Percentiles rank a stretch among this genome's conserved stretches.
Evolutionary conservation across 345 rosid genomes (phyloP).

Genomic region (Citrus cavaleriei): DNA sequence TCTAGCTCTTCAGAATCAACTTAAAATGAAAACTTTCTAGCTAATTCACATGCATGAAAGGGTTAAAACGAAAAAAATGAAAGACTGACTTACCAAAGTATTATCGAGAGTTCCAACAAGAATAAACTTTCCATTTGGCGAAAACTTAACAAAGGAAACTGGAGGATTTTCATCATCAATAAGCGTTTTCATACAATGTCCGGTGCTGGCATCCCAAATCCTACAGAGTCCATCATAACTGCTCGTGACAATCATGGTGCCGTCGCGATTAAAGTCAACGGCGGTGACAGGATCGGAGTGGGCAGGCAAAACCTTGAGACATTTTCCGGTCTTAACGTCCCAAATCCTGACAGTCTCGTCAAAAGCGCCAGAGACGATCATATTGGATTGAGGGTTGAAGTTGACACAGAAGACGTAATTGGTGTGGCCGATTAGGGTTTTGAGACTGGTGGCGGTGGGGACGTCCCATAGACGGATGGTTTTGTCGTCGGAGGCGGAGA

Average conservation of each 20-base stretch:
- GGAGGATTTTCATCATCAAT: constrained; percentile 95
- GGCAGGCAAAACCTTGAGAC: constrained; percentile 87
- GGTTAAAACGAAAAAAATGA: neutral
- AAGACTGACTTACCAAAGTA: constrained; percentile 58
- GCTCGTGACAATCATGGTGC: constrained; percentile 77
- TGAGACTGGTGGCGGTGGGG: constrained; percentile 55
- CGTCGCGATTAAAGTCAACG: constrained; percentile 82
- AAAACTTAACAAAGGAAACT: constrained; percentile 80
- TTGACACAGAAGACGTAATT: constrained; percentile 76
- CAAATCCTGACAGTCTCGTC: constrained; percentile 93
- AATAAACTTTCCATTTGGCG: constrained; percentile 89
- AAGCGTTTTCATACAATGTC: constrained; percentile 80
- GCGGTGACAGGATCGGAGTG: constrained; percentile 94
- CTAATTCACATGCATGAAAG: neutral
- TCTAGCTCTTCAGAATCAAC: neutral
- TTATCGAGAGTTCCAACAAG: constrained; percentile 89
- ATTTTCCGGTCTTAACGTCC: constrained; percentile 86
- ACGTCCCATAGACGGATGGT: constrained; percentile 93
- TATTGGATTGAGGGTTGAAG: constrained; percentile 82
- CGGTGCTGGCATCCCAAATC: constrained; percentile 89
- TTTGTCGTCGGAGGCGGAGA: constrained; percentile 93
- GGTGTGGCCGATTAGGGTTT: constrained; percentile 77
- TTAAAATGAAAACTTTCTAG: neutral
- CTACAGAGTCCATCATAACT: constrained; percentile 92
- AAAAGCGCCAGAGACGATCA: constrained; percentile 90